Percentiles rank a stretch among this genome's conserved stretches.
These are phyloP conservation scores for Microdochium nivale DNA, from an alignment of 2,329 filamentous ascomycete species.

Conservation along the genomic window DNA sequence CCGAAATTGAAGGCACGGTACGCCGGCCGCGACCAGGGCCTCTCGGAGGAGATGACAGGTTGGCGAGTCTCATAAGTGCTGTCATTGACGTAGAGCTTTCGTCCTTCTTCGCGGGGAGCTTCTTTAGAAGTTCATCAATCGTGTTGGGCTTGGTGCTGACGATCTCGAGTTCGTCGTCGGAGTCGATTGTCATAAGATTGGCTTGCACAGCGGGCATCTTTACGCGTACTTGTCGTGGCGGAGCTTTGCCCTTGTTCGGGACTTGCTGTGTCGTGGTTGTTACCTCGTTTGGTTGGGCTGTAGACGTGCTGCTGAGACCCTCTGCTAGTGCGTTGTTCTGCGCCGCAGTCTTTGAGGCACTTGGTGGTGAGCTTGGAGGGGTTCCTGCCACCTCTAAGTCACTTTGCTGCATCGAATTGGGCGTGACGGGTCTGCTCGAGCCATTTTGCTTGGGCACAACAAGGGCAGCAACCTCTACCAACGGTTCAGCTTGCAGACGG, in stretches of 20 bases:
- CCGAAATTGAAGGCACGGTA: constrained; percentile 51
- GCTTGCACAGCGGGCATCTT: constrained; percentile 32
- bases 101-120: constrained; percentile 52
- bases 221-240: constrained; percentile 41
- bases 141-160: constrained; percentile 38
- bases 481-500: constrained; percentile 24
- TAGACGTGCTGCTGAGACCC: constrained; percentile 20
- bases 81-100: constrained; percentile 56
- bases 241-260: constrained; percentile 54
- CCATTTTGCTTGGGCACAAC: constrained; percentile 30
- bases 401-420: constrained; percentile 32
- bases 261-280: constrained; percentile 21
- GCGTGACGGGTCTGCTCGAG: constrained; percentile 47
- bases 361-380: constrained; percentile 63
- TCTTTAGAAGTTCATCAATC: constrained; percentile 60
- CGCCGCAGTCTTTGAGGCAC: constrained; percentile 15
- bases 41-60: constrained; percentile 56
- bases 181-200: constrained; percentile 31
- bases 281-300: not conserved
- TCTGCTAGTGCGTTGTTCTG: constrained; percentile 12
- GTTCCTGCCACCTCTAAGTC: constrained; percentile 50
- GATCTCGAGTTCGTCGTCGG: constrained; percentile 60
- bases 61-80: constrained; percentile 64
- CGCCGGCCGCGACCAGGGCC: constrained; percentile 32
- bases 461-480: constrained; percentile 16